Conservation (phyloP, 2,329 filamentous ascomycete species). For the Fusarium continuum region DNA sequence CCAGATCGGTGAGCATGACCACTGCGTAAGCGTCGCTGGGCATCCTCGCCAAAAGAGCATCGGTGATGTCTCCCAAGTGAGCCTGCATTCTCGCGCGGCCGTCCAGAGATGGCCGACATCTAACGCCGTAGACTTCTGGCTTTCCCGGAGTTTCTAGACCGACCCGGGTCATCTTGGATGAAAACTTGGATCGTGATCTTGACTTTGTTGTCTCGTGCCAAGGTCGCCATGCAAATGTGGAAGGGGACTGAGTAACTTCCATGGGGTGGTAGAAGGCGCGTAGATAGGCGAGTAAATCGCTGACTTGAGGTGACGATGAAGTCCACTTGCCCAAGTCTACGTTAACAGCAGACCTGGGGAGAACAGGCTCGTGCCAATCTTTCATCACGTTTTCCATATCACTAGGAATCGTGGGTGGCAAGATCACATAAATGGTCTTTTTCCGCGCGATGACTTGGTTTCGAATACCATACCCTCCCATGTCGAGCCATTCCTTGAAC, state of each 20-base stretch:
- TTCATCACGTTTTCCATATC: conserved; percentile 50
- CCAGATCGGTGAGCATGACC: conserved; percentile 66
- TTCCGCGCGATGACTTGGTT: conserved; percentile 58
- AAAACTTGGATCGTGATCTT: conserved; percentile 1
- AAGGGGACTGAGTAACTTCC: conserved; percentile 55
- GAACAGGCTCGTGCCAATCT: conserved; percentile 52
- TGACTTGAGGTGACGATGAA: conserved; percentile 36
- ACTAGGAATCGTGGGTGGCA: conserved; percentile 52
- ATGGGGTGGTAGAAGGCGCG: conserved; percentile 63
- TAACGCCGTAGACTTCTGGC: conserved; percentile 57
- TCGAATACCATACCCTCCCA: conserved; percentile 47
- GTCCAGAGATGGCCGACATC: conserved; percentile 59
- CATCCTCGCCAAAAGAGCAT: conserved; percentile 62
- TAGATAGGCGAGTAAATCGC: conserved; percentile 51
- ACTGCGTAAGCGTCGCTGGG: conserved; percentile 68
- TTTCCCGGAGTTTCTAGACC: conserved; percentile 53
- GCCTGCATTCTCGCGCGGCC: conserved; percentile 60
- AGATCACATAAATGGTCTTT: conserved; percentile 64
- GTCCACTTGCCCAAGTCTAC: conserved; percentile 8
- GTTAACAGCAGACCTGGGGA: conserved; percentile 4
- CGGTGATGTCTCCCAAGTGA: conserved; percentile 69
- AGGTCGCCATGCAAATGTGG: conserved; percentile 54
- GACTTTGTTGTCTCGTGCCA: conserved; percentile 54
- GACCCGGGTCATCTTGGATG: conserved; percentile 47
- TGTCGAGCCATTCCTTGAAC: conserved; percentile 59